phyloP scores from a whole-genome alignment of 257 asterid genomes.

The Nicotiana sylvestris region DNA sequence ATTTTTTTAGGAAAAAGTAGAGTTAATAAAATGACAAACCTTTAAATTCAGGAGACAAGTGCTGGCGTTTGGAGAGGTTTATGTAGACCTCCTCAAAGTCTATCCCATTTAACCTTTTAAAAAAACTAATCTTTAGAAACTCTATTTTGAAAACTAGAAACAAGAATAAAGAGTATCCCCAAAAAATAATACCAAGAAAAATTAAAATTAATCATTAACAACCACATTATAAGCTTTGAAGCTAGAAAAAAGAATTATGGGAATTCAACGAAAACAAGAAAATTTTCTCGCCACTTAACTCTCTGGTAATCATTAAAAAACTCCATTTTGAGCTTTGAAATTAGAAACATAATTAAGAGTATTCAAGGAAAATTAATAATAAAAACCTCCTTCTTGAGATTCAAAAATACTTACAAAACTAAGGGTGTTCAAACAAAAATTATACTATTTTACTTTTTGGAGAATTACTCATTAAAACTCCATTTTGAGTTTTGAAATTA shows the following conservation, averaged over 20 bases:
- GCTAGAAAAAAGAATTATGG: neutral
- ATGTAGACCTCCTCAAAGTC: conserved; percentile 75
- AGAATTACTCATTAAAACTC: too few relatives aligned
- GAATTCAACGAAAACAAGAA: neutral
- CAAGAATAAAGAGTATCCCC: neutral
- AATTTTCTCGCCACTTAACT: neutral
- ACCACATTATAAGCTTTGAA: neutral
- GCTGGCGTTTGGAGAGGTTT: conserved; percentile 55
- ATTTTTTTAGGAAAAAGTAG: neutral
- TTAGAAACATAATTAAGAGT: neutral
- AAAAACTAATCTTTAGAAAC: neutral
- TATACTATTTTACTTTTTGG: too few relatives aligned
- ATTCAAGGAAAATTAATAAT: neutral
- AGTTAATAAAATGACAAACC: conserved; percentile 27
- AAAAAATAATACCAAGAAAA: too few relatives aligned
- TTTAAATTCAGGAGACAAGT: conserved; percentile 58
- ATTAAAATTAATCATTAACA: neutral
- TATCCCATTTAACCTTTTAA: conserved; percentile 58
- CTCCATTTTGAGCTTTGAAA: neutral
- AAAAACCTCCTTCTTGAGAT: neutral
- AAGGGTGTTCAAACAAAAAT: neutral
- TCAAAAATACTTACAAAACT: neutral
- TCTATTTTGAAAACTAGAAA: neutral
- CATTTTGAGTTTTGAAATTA: too few relatives aligned
- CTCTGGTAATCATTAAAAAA: neutral